Evolutionary conservation across 345 rosid genomes (phyloP).

Genomic region (Aethionema arabicum): DNA sequence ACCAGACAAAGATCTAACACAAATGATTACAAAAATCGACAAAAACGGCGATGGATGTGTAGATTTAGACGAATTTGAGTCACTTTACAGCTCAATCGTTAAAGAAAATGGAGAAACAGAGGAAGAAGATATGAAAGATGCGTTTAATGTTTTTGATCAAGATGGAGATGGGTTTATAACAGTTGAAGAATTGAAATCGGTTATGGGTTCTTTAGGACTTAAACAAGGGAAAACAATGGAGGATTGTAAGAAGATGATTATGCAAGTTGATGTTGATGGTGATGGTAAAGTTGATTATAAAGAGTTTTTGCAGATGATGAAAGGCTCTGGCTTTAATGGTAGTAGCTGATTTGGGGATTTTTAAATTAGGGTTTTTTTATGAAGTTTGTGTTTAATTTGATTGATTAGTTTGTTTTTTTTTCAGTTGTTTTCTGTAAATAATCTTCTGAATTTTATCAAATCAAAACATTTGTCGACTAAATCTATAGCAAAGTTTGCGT

Average conservation of each 20-base stretch:
- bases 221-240: conserved; percentile 38
- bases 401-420: conserved; percentile 33
- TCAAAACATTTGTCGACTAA: conserved; percentile 10
- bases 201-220: conserved; percentile 38
- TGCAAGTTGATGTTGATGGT: conserved; percentile 40
- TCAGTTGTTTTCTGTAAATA: conserved; percentile 27
- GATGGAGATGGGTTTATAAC: conserved; percentile 41
- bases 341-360: conserved; percentile 16
- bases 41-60: conserved; percentile 39
- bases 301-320: conserved; percentile 45
- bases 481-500: conserved; percentile 6
- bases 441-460: conserved; percentile 7
- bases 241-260: conserved; percentile 40
- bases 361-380: conserved; percentile 20
- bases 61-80: conserved; percentile 38
- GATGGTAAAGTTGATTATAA: conserved; percentile 40
- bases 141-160: conserved; percentile 41
- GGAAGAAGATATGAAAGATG: conserved; percentile 43
- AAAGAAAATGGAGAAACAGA: conserved; percentile 33
- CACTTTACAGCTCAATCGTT: conserved; percentile 34
- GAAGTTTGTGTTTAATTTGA: conserved; percentile 22
- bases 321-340: conserved; percentile 33
- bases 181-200: conserved; percentile 37
- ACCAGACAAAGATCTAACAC: conserved; percentile 34
- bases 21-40: conserved; percentile 39